phyloP scores from a whole-genome alignment of 345 rosid genomes.

The Rhodamnia argentea region DNA sequence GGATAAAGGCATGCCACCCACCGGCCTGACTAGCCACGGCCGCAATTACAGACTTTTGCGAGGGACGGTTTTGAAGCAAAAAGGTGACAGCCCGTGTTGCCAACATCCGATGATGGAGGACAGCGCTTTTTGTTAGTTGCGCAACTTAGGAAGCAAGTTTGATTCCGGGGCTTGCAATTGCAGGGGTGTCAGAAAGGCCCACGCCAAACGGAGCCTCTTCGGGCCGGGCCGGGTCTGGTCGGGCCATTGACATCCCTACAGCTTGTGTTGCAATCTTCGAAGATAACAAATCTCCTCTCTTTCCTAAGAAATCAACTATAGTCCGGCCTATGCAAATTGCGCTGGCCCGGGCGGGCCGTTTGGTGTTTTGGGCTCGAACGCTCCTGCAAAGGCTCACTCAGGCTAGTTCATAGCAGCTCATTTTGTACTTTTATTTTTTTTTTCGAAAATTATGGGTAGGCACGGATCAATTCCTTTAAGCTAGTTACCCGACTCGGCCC shows the following conservation, averaged over 20 bases:
- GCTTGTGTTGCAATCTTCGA: neutral
- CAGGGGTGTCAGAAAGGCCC: too few relatives aligned
- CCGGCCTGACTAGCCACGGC: neutral
- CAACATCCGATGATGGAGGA: neutral
- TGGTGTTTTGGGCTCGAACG: neutral
- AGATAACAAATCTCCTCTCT: neutral
- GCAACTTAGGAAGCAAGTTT: neutral
- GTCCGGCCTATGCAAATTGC: neutral
- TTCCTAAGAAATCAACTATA: neutral
- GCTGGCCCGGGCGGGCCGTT: neutral
- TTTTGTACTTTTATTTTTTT: neutral
- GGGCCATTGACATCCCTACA: too few relatives aligned
- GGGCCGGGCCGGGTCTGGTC: too few relatives aligned
- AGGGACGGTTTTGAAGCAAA: neutral
- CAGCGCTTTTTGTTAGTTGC: neutral
- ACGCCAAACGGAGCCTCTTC: too few relatives aligned
- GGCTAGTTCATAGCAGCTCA: neutral
- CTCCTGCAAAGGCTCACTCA: neutral
- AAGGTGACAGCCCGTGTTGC: neutral
- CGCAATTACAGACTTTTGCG: neutral
- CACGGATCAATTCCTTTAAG: neutral
- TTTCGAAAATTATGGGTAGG: neutral
- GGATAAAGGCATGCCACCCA: neutral
- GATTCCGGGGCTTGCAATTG: neutral
- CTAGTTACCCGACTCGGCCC: neutral